Percentiles rank a stretch among this genome's conserved stretches.
These are phyloP conservation scores for Abelmoschus esculentus DNA, from an alignment of 345 rosid species.

Conservation along the genomic window DNA sequence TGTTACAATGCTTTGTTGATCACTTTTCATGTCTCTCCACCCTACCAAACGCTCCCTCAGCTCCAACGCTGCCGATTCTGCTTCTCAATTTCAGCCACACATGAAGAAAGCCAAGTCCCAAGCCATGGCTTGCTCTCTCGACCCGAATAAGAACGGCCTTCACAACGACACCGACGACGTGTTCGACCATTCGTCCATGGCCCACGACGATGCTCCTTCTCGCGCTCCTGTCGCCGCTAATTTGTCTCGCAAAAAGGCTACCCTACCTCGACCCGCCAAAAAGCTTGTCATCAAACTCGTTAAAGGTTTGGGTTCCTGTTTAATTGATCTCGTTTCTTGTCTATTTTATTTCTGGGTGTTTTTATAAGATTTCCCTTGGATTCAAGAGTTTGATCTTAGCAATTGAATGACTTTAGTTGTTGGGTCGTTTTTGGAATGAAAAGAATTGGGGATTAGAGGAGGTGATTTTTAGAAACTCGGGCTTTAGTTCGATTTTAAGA, in stretches of 20 bases:
- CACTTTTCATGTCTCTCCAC: constrained; percentile 52
- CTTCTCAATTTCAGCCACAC: constrained; percentile 13
- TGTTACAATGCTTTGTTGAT: constrained; percentile 15
- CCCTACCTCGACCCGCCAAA: constrained; percentile 57
- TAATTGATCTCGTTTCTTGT: not conserved
- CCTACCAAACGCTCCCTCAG: constrained; percentile 54
- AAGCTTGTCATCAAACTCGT: constrained; percentile 75
- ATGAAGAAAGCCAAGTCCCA: constrained; percentile 81
- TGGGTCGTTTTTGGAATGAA: not conserved
- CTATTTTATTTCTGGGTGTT: not conserved
- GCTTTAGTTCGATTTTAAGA: constrained; percentile 10
- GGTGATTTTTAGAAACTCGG: not conserved
- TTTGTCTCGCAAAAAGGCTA: constrained; percentile 67
- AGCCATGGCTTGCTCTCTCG: constrained; percentile 41
- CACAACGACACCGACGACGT: constrained; percentile 27
- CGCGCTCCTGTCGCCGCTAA: constrained; percentile 42
- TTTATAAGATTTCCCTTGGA: not conserved
- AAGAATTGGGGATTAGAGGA: constrained; percentile 3
- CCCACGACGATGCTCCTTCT: constrained; percentile 27
- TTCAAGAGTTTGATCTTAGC: constrained; percentile 2
- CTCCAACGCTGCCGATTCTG: not conserved
- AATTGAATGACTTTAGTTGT: constrained; percentile 1
- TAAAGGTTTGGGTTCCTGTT: constrained; percentile 46
- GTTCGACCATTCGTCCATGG: constrained; percentile 44
- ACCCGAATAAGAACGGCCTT: constrained; percentile 37